phyloP scores from a whole-genome alignment of 768 basidiomycete genomes.

The Paxillus rubicundulus region DNA sequence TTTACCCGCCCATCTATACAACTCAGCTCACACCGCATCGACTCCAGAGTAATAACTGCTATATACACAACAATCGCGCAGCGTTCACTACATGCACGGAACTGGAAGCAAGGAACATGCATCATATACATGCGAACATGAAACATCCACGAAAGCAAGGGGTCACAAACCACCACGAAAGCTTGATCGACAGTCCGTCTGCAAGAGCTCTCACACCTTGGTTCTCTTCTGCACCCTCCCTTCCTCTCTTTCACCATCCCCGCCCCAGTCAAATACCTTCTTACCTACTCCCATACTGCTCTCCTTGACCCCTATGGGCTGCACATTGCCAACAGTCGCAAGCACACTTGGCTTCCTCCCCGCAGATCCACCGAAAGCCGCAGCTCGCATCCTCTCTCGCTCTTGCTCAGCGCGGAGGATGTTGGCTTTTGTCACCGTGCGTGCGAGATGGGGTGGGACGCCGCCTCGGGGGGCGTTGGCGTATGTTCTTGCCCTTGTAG shows the following conservation, averaged over 20 bases:
- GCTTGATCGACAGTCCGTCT: not conserved
- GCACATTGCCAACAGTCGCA: not conserved
- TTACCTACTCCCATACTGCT: not conserved
- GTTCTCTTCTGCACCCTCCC: conserved; percentile 15
- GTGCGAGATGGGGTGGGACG: conserved; percentile 30
- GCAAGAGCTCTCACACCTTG: conserved; percentile 4
- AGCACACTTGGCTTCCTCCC: conserved; percentile 30
- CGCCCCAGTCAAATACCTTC: conserved; percentile 60
- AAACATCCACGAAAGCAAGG: not conserved
- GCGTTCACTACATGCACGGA: not conserved
- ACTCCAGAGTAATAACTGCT: not conserved
- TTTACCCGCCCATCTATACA: too few species aligned
- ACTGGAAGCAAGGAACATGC: not conserved
- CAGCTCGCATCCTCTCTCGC: conserved; percentile 17
- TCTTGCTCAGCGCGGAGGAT: conserved; percentile 25
- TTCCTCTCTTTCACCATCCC: conserved; percentile 73
- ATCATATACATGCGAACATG: not conserved
- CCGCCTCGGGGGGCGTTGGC: conserved; percentile 28
- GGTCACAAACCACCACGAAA: not conserved
- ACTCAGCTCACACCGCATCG: too few species aligned
- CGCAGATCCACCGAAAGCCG: conserved; percentile 2
- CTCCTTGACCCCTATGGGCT: conserved; percentile 2
- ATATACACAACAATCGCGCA: not conserved
- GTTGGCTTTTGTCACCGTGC: conserved; percentile 29
- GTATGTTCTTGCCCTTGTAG: conserved; percentile 1